These are phyloP conservation scores for Picea engelmannii DNA, from an alignment of 83 land plant genomes.

Conservation along the genomic window DNA sequence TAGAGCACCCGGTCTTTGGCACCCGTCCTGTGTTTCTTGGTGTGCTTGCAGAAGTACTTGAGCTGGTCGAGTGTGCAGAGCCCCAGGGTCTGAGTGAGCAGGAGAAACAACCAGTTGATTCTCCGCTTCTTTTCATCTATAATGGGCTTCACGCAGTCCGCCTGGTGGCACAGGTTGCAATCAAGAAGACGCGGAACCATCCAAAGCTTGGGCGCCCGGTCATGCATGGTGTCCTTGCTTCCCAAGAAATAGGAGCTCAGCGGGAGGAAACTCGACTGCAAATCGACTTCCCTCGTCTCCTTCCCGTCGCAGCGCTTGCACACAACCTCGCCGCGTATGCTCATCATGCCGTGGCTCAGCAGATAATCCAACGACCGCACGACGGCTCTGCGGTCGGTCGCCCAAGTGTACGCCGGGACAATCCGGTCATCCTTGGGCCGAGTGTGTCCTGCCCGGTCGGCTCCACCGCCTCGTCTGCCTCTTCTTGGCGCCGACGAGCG, in stretches of 20 bases:
- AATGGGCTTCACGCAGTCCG: conserved; percentile 61
- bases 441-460: too few species aligned
- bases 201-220: conserved; percentile 76
- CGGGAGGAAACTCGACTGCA: conserved; percentile 36
- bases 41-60: conserved; percentile 93
- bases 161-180: conserved; percentile 61
- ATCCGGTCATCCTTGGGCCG: conserved; percentile 41
- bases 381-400: conserved; percentile 58
- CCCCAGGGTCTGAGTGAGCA: conserved; percentile 76
- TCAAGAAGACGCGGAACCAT: conserved; percentile 52
- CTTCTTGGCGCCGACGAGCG: too few species aligned
- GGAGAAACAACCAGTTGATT: conserved; percentile 88
- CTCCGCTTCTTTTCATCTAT: conserved; percentile 59
- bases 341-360: conserved; percentile 27
- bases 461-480: too few species aligned
- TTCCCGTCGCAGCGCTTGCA: conserved; percentile 71
- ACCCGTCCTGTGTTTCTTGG: conserved; percentile 74
- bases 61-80: conserved; percentile 79
- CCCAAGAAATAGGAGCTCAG: conserved; percentile 35
- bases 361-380: conserved; percentile 51
- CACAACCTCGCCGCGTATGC: conserved; percentile 60
- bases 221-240: conserved; percentile 46
- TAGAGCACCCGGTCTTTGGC: conserved; percentile 87
- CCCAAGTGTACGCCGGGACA: conserved; percentile 65
- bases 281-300: conserved; percentile 32